phyloP scores from a whole-genome alignment of 1,139 yeast genomes.

The Zygosaccharomyces pseudobailii region DNA sequence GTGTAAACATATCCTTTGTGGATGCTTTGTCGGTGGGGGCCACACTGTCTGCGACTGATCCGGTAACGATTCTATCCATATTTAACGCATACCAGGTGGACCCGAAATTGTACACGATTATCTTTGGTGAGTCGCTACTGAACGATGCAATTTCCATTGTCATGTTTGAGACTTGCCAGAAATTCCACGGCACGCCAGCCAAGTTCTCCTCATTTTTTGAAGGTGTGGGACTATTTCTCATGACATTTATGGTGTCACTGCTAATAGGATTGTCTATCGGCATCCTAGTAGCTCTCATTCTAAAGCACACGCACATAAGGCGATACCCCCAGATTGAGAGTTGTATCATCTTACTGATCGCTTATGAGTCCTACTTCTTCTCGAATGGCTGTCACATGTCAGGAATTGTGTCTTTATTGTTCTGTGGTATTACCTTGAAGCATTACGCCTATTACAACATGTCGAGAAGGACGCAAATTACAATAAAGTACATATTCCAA shows the following conservation, averaged over 20 bases:
- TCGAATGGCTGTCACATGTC: slow-evolving; percentile 99
- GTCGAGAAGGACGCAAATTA: slow-evolving; percentile 96
- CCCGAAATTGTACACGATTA: slow-evolving; percentile 92
- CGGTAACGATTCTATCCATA: slow-evolving; percentile 92
- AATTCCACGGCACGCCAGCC: slow-evolving; percentile 83
- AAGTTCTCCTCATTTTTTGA: slow-evolving; percentile 75
- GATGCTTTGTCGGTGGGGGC: slow-evolving; percentile 98
- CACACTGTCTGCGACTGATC: slow-evolving; percentile 95
- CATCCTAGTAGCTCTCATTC: slow-evolving; percentile 76
- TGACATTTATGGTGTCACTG: slow-evolving; percentile 91
- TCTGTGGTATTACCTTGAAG: slow-evolving; percentile 93
- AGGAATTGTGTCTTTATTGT: slow-evolving; percentile 89
- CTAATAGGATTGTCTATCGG: slow-evolving; percentile 88
- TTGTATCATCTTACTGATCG: slow-evolving; percentile 81
- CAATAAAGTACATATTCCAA: slow-evolving; percentile 92
- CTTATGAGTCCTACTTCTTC: slow-evolving; percentile 94
- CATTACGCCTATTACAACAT: slow-evolving; percentile 96
- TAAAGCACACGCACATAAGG: slow-evolving; percentile 89
- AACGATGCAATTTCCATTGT: slow-evolving; percentile 98
- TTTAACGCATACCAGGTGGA: slow-evolving; percentile 97
- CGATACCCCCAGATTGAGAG: slow-evolving; percentile 96
- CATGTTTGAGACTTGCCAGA: slow-evolving; percentile 98
- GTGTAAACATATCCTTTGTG: slow-evolving; percentile 81
- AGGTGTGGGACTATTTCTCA: slow-evolving; percentile 88
- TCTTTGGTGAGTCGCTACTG: slow-evolving; percentile 90